Base-by-base conservation (phyloP, 1,139 yeast genomes). In the Taiozyma sp. region DNA sequence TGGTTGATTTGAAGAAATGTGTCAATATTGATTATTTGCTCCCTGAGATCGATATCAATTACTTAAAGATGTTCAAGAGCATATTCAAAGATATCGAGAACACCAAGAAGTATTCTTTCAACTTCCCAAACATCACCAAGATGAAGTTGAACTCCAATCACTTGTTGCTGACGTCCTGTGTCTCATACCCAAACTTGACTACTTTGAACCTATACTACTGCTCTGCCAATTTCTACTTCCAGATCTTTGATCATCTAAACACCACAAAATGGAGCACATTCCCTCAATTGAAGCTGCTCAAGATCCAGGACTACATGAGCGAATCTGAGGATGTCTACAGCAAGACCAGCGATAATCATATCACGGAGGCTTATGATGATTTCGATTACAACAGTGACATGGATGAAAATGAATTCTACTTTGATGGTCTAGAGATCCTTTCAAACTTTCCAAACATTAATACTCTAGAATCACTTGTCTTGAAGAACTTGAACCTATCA, bases 341-440 rank as follows among this genome's bases (percentile, higher is more conserved):
- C 12, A 52, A 46, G 42, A 57, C 59, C 13, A 56, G 59, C 42
- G 55, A 59, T 45, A 55, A 59, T 44, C 55, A 54, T 38, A 44
- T 56, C 9, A 55, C 51, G 14, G 59, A 56, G 9, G 56, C 54
- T 43, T 54, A 51, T 46, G 63, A 58, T 27, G 64, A 60, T 16
- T 59, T 53, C 46, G 64, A 59, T 30, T 57, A 57, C 29, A 59
- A 58, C 46, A 58, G 62, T 4, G 64, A 61, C 30, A 43, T 60
- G 34, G 63, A 61, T 46, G 63, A 60, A 48, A 58, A 61, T 48
- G 64, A 60, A 47, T 61, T 58, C 44, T 61, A 51, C 45, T 61
- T 61, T 41, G 63, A 61, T 48, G 65, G 65, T 0, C 38, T 61
- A 16, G 65, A 61, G 48, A 57, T 61, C 2, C 40, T 61, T 4